Conservation (phyloP, 768 basidiomycete genomes). For the Stropharia rugosoannulata region DNA sequence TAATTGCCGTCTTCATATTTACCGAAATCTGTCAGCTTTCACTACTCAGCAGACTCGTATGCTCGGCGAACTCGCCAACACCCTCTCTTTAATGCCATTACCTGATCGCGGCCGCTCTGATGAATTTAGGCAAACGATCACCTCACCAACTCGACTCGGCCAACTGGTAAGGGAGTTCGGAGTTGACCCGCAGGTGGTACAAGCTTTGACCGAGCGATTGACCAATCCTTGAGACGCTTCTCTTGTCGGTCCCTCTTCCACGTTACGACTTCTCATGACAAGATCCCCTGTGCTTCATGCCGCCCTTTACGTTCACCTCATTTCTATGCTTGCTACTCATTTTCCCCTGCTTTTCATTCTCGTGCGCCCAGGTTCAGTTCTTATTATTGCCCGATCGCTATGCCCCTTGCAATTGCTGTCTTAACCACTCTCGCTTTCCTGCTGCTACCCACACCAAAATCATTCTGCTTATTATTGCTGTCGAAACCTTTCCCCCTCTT, state of each 20-base stretch:
- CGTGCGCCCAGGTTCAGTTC: too few species aligned
- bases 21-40: slow-evolving; percentile 45
- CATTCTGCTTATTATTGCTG: background rate
- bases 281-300: background rate
- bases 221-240: slow-evolving; percentile 11
- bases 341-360: too few species aligned
- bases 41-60: slow-evolving; percentile 57
- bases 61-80: slow-evolving; percentile 43
- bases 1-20: background rate
- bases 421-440: slow-evolving; percentile 1
- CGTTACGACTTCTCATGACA: slow-evolving; percentile 2
- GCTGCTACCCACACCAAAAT: background rate
- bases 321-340: too few species aligned
- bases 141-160: slow-evolving; percentile 28
- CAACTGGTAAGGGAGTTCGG: slow-evolving; percentile 73
- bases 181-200: slow-evolving; percentile 64
- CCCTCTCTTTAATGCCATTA: slow-evolving; percentile 18
- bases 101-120: slow-evolving; percentile 14
- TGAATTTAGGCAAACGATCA: slow-evolving; percentile 5
- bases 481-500: background rate
- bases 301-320: too few species aligned
- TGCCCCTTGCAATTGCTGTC: background rate
- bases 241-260: background rate
- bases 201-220: slow-evolving; percentile 65
- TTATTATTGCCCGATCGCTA: background rate